Percentiles rank a stretch among this genome's conserved stretches.
These are phyloP conservation scores for Chlorencoelia australis DNA, from an alignment of 2,329 filamentous ascomycete genomes.

Conservation along the genomic window DNA sequence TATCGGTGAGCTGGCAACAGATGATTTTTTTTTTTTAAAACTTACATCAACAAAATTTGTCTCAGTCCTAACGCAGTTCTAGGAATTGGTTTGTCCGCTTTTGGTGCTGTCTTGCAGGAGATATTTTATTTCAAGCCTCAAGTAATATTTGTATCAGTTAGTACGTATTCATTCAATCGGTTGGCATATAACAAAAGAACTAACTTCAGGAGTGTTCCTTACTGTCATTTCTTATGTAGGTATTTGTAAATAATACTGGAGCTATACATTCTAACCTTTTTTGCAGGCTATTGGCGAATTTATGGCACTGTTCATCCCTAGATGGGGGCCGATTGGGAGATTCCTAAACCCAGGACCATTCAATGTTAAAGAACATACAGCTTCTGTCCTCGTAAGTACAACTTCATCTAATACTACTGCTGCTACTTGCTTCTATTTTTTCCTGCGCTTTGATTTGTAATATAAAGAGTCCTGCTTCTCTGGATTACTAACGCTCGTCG, in stretches of 20 bases:
- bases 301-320: conserved; percentile 27
- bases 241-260: conserved; percentile 31
- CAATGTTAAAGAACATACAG: conserved; percentile 58
- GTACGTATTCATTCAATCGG: conserved; percentile 2
- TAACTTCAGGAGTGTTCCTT: conserved; percentile 28
- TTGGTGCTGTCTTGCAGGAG: conserved; percentile 32
- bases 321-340: conserved; percentile 31
- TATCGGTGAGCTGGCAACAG: conserved; percentile 22
- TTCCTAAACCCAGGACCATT: conserved; percentile 56
- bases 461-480: conserved; percentile 30
- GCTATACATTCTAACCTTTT: conserved; percentile 25
- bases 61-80: background rate
- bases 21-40: background rate
- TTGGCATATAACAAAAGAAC: too few species aligned
- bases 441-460: conserved; percentile 5
- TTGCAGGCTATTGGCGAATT: conserved; percentile 27
- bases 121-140: conserved; percentile 41
- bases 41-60: too few species aligned
- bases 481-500: conserved; percentile 36
- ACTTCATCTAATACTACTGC: conserved; percentile 4
- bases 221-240: conserved; percentile 34
- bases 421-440: background rate
- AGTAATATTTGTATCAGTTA: conserved; percentile 32
- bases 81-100: conserved; percentile 28
- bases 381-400: conserved; percentile 56